Evolutionary conservation across 768 basidiomycete species (phyloP), one percentile per base, ranked within the genome.

Genomic region (Ramaria sp.): DNA sequence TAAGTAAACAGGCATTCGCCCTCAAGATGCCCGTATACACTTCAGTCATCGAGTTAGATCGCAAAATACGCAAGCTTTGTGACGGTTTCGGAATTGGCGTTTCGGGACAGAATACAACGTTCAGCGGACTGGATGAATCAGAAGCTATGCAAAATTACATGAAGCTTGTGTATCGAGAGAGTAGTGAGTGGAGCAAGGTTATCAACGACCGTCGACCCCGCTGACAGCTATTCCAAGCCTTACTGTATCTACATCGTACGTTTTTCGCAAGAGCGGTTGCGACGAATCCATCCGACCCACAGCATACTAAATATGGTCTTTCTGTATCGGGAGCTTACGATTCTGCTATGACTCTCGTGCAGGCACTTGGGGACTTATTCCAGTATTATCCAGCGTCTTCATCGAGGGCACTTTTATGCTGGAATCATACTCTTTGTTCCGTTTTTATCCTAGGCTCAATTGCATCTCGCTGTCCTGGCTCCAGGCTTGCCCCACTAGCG

Each of bases 181-280:
- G 55, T 20, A 34, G 55, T 49, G 15, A 55, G 54, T 27, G n/a
- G 11, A 19, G 19, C 4, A 47, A n/a, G 10, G 12, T 19, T 15
- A 24, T 46, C 39, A 30, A 20, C 5, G 7, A 51, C 15, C 30
- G 30, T 37, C 24, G 9, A 55, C 19, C 31, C 20, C 20, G 12
- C 39, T 43, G 42, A 55, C 19, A 37, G 24, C 12, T 45, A 11
- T 11, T 46, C 10, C 37, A 17, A 57, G 55, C 55, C 15, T 41
- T 57, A 15, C 37, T 57, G 63, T 86, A 86, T 62, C 81, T 87
- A 75, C 84, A 87, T 67, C 76, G 85, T 48, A 83, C 83, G 4
- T 87, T 83, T 71, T 87, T 87, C 63, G 84, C 82, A 1, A 79
- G 80, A 58, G 83, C 84, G 0, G 67, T 87, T 57, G 80, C 83